Evolutionary conservation across 1,284 basidiomycete genomes (phyloP).

Genomic region (Mycena sp.): DNA sequence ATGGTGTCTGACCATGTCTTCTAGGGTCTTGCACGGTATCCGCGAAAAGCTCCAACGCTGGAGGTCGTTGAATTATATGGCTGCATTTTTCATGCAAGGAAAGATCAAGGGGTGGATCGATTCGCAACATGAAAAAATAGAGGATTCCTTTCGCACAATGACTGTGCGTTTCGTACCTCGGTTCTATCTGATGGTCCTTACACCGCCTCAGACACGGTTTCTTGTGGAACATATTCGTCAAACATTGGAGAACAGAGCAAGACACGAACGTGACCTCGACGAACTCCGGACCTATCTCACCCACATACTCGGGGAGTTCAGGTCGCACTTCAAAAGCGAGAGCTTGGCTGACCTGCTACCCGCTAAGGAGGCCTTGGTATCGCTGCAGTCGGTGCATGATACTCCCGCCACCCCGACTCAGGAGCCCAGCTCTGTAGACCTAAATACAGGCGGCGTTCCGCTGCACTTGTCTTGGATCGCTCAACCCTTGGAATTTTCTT

Average conservation of each 20-base stretch:
- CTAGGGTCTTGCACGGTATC: not conserved
- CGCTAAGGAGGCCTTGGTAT: not conserved
- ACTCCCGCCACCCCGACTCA: no score
- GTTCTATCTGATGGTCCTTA: not conserved
- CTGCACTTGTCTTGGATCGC: no score
- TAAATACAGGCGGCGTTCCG: no score
- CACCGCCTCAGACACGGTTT: not conserved
- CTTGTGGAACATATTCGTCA: not conserved
- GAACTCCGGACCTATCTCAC: not conserved
- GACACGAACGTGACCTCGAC: not conserved
- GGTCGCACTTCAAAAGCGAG: not conserved
- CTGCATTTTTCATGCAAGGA: not conserved
- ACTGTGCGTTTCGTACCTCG: not conserved
- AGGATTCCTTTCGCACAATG: not conserved
- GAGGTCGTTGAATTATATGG: not conserved
- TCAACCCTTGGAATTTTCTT: no score
- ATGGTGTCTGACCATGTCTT: not conserved
- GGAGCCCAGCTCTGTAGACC: no score
- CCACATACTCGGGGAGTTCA: not conserved
- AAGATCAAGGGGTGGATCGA: constrained; percentile 3
- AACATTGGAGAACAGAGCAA: not conserved
- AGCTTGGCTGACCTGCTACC: not conserved
- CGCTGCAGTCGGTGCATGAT: no score
- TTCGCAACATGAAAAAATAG: not conserved
- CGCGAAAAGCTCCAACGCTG: not conserved